A percentile compares a stretch with the other conserved stretches of the same genome.
phyloP scores from a whole-genome alignment of 2,329 filamentous ascomycete species.

The Dactylellina drechsleri region DNA sequence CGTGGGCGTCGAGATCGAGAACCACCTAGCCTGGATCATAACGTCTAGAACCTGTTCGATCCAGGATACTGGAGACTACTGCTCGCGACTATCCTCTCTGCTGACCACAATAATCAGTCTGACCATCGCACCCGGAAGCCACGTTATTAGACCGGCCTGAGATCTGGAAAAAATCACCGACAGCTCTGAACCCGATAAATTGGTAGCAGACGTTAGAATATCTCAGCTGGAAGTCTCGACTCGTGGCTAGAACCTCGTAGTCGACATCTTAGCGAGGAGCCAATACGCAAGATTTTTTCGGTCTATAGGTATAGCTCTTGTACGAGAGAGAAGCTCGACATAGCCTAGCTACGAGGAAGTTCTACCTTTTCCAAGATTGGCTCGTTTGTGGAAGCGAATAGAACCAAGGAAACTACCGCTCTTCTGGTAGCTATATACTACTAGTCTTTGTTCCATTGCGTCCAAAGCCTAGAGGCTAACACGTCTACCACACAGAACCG shows the following conservation, averaged over 20 bases:
- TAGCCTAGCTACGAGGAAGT: conserved; percentile 28
- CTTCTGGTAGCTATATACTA: conserved; percentile 12
- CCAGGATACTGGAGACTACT: conserved; percentile 9
- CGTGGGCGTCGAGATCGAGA: conserved; percentile 15
- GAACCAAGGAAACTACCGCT: conserved; percentile 17
- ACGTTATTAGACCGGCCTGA: conserved; percentile 6
- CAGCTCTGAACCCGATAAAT: conserved; percentile 13
- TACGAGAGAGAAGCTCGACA: conserved; percentile 19
- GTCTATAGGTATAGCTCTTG: neutral
- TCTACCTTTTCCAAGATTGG: conserved; percentile 7
- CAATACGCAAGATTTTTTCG: conserved; percentile 24
- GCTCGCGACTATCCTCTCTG: conserved; percentile 1
- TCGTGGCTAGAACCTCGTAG: conserved; percentile 39
- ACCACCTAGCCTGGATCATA: conserved; percentile 5
- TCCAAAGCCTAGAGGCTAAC: conserved; percentile 33
- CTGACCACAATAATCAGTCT: neutral
- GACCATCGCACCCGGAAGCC: conserved; percentile 15
- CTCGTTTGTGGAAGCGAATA: conserved; percentile 18
- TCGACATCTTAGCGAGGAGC: conserved; percentile 23
- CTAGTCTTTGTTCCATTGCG: conserved; percentile 10
- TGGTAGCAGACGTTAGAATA: conserved; percentile 16
- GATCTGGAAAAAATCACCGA: conserved; percentile 15
- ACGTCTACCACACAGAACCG: conserved; percentile 8
- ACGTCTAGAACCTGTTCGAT: conserved; percentile 33
- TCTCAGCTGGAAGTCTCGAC: conserved; percentile 14